A percentile compares a stretch with the other conserved stretches of the same genome.
Conservation (phyloP, 2,329 filamentous ascomycete species). For the Neonectria neomacrospora region DNA sequence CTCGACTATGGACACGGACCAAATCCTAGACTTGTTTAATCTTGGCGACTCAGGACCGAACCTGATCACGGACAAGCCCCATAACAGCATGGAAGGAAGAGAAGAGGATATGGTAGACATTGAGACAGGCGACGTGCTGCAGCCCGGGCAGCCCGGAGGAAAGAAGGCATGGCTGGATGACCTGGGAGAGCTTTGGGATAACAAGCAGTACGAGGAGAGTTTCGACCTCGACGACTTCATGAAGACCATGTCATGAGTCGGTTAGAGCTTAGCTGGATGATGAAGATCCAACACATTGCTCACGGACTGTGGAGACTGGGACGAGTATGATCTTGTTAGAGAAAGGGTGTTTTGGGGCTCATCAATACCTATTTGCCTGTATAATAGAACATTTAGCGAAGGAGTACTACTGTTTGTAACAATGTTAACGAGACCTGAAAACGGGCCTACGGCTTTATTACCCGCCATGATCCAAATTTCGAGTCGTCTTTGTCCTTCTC, state of each 20-base stretch:
- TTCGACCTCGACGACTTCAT: slow-evolving; percentile 96
- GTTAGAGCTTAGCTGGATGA: slow-evolving; percentile 5
- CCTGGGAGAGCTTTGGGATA: slow-evolving; percentile 95
- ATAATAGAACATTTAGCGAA: slow-evolving; percentile 46
- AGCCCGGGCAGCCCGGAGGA: slow-evolving; percentile 76
- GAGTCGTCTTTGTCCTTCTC: too few relatives aligned
- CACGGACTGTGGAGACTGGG: slow-evolving; percentile 21
- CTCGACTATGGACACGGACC: slow-evolving; percentile 96
- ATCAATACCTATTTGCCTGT: slow-evolving; percentile 37
- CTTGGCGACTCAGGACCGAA: slow-evolving; percentile 81
- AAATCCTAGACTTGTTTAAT: slow-evolving; percentile 96
- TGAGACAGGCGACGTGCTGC: slow-evolving; percentile 88
- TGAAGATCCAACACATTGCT: slow-evolving; percentile 18
- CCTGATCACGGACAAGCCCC: slow-evolving; percentile 70
- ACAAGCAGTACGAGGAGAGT: slow-evolving; percentile 97
- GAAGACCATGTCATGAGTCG: slow-evolving; percentile 81
- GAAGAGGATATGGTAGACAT: slow-evolving; percentile 93
- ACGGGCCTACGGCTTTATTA: slow-evolving; percentile 16
- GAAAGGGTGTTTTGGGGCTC: slow-evolving; percentile 37
- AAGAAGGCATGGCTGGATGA: slow-evolving; percentile 98
- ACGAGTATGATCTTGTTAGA: slow-evolving; percentile 23
- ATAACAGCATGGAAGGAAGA: slow-evolving; percentile 68
- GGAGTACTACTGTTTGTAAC: slow-evolving; percentile 43
- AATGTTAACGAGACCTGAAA: slow-evolving; percentile 18
- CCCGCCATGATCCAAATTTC: background rate